phyloP scores from a whole-genome alignment of 306 rosid genomes.

The Dryas drummondii region DNA sequence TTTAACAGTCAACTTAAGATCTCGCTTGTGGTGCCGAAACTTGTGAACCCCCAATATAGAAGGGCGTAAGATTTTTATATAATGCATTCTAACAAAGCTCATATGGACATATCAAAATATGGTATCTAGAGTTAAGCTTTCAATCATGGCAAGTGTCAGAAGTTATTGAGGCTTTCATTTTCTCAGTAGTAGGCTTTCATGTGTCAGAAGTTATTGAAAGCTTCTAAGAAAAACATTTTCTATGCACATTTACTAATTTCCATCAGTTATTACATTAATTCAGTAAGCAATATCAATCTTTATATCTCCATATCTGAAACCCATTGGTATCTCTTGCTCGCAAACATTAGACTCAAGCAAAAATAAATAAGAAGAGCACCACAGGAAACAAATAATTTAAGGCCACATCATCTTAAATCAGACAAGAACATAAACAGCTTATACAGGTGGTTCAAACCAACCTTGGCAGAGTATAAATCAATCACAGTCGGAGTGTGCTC shows the following conservation, averaged over 20 bases:
- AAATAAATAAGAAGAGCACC: background rate
- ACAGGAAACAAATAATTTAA: background rate
- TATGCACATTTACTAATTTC: background rate
- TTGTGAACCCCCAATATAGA: background rate
- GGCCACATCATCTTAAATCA: slow-evolving; percentile 2
- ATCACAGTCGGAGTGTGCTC: slow-evolving; percentile 93
- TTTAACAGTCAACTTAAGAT: background rate
- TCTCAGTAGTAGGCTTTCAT: background rate
- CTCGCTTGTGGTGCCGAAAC: background rate
- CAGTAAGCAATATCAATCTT: background rate
- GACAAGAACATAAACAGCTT: slow-evolving; percentile 6
- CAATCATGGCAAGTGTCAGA: background rate
- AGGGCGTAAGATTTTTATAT: background rate
- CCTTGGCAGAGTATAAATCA: slow-evolving; percentile 96
- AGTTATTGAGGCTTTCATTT: background rate
- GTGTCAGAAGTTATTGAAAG: too few relatives aligned
- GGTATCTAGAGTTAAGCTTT: background rate
- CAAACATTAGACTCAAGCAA: background rate
- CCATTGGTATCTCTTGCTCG: background rate
- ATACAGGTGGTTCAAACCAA: slow-evolving; percentile 29
- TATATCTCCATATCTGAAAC: background rate
- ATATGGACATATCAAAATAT: background rate
- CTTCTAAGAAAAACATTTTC: too few relatives aligned
- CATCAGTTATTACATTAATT: background rate
- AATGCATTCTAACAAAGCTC: background rate